Evolutionary conservation across 257 asterid species (phyloP).

Genomic region (Gynochthodes officinalis): DNA sequence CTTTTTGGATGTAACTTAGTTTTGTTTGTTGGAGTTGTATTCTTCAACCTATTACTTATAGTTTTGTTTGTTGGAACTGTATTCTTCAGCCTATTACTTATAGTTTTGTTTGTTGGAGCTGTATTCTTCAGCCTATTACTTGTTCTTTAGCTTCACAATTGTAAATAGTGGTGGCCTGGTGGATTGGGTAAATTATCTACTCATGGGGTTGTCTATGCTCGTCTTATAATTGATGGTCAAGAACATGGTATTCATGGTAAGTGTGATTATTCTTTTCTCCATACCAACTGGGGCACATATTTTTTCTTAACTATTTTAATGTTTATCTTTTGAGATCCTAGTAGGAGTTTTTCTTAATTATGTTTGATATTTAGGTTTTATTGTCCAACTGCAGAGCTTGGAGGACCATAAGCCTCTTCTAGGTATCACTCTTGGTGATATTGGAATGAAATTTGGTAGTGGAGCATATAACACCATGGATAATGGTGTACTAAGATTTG

Average conservation of each 20-base stretch:
- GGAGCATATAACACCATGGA: slow-evolving; percentile 99
- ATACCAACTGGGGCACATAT: not conserved
- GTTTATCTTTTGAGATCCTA: not conserved
- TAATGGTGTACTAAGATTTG: slow-evolving; percentile 88
- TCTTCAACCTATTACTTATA: slow-evolving; percentile 12
- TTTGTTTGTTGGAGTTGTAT: not conserved
- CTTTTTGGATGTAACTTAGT: not conserved
- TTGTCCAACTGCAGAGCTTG: slow-evolving; percentile 85
- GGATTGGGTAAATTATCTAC: slow-evolving; percentile 98
- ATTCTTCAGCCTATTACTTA: too few species aligned
- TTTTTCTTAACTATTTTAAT: not conserved
- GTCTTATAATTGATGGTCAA: slow-evolving; percentile 73
- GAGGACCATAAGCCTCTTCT: slow-evolving; percentile 90
- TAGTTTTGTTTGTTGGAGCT: not conserved
- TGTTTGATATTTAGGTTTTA: slow-evolving; percentile 51
- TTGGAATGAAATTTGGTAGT: slow-evolving; percentile 97
- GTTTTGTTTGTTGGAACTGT: too few species aligned
- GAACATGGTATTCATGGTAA: slow-evolving; percentile 89
- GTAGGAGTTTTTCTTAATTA: not conserved
- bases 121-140: slow-evolving; percentile 8
- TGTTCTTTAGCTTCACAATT: slow-evolving; percentile 14
- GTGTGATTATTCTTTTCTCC: slow-evolving; percentile 9
- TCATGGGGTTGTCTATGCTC: slow-evolving; percentile 89
- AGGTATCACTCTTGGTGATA: slow-evolving; percentile 88
- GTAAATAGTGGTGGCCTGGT: slow-evolving; percentile 98